A percentile compares a stretch with the other conserved stretches of the same genome.
These are phyloP conservation scores for Ceratobasidium sp. DNA, from an alignment of 1,284 basidiomycete species.

Conservation along the genomic window DNA sequence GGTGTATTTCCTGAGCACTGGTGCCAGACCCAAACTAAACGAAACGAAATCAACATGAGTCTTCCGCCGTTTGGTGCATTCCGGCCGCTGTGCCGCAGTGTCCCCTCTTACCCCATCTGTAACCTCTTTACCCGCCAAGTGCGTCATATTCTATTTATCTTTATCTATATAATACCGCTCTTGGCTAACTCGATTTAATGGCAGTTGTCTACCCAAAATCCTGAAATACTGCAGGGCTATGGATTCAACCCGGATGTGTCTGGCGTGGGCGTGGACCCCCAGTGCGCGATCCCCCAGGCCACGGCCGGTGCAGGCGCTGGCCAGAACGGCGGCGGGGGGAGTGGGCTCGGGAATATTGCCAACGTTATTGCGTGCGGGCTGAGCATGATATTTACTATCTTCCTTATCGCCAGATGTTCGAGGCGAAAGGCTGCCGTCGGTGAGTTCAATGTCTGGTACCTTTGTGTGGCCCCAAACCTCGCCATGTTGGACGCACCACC, in stretches of 20 bases:
- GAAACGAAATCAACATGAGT: conserved; percentile 21
- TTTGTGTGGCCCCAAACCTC: not conserved
- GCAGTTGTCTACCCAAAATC: conserved; percentile 33
- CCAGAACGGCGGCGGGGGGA: conserved; percentile 58
- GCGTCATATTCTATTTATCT: conserved; percentile 13
- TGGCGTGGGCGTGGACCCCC: conserved; percentile 71
- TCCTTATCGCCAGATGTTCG: conserved; percentile 64
- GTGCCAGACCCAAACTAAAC: conserved; percentile 22
- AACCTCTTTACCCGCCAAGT: conserved; percentile 79
- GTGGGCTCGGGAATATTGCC: conserved; percentile 75
- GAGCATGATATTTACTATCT: conserved; percentile 67
- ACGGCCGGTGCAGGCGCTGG: conserved; percentile 50
- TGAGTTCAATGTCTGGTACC: conserved; percentile 45
- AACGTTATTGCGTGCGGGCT: conserved; percentile 77
- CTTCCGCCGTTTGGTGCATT: conserved; percentile 70
- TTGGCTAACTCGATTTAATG: conserved; percentile 6
- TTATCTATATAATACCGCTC: not conserved
- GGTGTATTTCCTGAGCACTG: conserved; percentile 32
- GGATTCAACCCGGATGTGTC: conserved; percentile 64
- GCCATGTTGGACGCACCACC: not conserved
- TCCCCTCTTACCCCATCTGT: conserved; percentile 78
- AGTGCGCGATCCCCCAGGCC: conserved; percentile 67
- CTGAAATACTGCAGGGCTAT: conserved; percentile 52
- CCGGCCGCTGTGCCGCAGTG: conserved; percentile 67
- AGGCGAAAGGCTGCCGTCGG: conserved; percentile 69